phyloP scores from a whole-genome alignment of 495 filamentous ascomycete genomes.

The Penicillium parvum region DNA sequence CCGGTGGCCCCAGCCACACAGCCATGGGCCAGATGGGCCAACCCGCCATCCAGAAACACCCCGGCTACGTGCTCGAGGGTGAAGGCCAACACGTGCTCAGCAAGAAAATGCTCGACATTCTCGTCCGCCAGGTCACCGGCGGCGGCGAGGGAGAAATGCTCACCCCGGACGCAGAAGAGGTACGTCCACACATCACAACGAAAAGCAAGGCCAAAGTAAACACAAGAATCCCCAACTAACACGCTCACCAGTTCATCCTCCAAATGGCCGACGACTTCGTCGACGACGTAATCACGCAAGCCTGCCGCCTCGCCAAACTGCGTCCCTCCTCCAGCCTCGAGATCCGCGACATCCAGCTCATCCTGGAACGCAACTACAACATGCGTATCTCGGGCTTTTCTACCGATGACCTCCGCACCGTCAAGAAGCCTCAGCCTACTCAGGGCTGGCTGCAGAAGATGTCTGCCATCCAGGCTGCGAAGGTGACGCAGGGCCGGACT shows the following conservation, averaged over 20 bases:
- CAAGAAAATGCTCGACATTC: constrained; percentile 94
- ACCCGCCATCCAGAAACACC: constrained; percentile 76
- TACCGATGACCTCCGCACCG: constrained; percentile 88
- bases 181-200: constrained; percentile 30
- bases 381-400: constrained; percentile 95
- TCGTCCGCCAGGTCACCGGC: constrained; percentile 89
- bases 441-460: constrained; percentile 91
- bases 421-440: constrained; percentile 84
- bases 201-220: neutral
- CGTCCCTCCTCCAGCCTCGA: constrained; percentile 85
- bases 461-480: constrained; percentile 89
- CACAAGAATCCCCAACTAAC: constrained; percentile 11
- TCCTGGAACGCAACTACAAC: constrained; percentile 95
- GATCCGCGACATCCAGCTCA: constrained; percentile 88
- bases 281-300: constrained; percentile 78
- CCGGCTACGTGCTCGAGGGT: constrained; percentile 77
- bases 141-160: constrained; percentile 66
- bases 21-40: constrained; percentile 78
- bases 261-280: constrained; percentile 91
- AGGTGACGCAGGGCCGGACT: constrained; percentile 52
- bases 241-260: constrained; percentile 66
- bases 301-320: constrained; percentile 89
- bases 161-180: constrained; percentile 92
- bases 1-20: constrained; percentile 66
- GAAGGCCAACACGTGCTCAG: constrained; percentile 84